phyloP scores from a whole-genome alignment of 441 rosid genomes.

The Adansonia madagascariensis region DNA sequence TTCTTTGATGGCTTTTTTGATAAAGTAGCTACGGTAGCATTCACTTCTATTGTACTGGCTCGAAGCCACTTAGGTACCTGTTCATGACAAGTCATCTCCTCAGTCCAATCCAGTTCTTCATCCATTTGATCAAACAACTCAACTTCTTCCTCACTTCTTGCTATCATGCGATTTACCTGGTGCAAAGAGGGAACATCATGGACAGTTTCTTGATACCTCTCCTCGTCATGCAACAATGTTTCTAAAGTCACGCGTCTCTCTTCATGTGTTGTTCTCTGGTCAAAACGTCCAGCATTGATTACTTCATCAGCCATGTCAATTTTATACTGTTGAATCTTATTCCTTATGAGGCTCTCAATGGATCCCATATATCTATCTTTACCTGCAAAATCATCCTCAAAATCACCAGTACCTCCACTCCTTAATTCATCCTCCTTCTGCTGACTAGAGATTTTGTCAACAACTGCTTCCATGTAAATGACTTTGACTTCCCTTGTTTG shows the following conservation, averaged over 20 bases:
- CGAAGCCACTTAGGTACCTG: constrained; percentile 98
- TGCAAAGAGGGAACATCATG: constrained; percentile 97
- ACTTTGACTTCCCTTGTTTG: constrained; percentile 98
- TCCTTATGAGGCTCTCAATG: constrained; percentile 98
- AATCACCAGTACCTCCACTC: constrained; percentile 82
- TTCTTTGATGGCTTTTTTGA: constrained; percentile 93
- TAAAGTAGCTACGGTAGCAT: constrained; percentile 66
- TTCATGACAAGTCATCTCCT: constrained; percentile 92
- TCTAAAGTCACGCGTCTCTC: constrained; percentile 98
- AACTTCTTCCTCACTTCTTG: constrained; percentile 94
- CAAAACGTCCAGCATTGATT: constrained; percentile 99
- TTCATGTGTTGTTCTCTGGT: constrained; percentile 99
- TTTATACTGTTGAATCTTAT: constrained; percentile 98
- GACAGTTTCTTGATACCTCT: constrained; percentile 91
- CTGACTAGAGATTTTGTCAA: constrained; percentile 85
- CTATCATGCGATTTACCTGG: constrained; percentile 97
- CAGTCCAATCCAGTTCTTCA: constrained; percentile 93
- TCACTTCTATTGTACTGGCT: constrained; percentile 84
- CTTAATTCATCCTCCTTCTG: constrained; percentile 95
- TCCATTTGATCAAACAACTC: constrained; percentile 99
- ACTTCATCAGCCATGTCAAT: constrained; percentile 99
- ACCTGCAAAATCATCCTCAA: constrained; percentile 98
- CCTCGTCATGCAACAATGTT: constrained; percentile 97
- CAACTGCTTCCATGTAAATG: constrained; percentile 99
- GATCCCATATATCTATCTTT: constrained; percentile 98